phyloP scores from a whole-genome alignment of 1,284 basidiomycete genomes.

The Papiliotrema flavescens region DNA sequence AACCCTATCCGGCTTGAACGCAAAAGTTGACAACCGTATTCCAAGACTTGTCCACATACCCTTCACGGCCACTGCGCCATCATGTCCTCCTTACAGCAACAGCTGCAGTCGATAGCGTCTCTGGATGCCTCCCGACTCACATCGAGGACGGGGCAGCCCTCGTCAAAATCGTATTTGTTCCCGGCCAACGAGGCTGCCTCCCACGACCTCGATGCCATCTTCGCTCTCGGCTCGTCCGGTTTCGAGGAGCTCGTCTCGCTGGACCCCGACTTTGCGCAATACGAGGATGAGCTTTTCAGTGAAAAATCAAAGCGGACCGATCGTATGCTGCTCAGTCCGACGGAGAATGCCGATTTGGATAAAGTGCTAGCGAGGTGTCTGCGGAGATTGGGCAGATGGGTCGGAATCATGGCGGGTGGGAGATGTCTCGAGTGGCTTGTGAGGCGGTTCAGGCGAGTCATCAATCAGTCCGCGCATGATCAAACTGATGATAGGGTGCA shows the following conservation, averaged over 20 bases:
- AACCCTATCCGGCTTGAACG: not conserved
- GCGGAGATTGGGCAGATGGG: constrained; percentile 68
- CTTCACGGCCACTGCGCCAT: not conserved
- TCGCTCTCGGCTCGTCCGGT: constrained; percentile 77
- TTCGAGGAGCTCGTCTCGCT: constrained; percentile 65
- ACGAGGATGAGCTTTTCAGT: constrained; percentile 74
- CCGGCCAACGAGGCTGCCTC: constrained; percentile 70
- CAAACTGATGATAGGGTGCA: constrained; percentile 62
- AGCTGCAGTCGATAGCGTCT: constrained; percentile 76
- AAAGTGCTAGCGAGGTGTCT: constrained; percentile 56
- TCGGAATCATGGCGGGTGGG: constrained; percentile 75
- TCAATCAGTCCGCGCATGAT: not conserved
- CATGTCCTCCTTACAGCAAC: constrained; percentile 78
- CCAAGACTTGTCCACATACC: not conserved
- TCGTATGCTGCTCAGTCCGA: constrained; percentile 69
- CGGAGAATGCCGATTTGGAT: constrained; percentile 62
- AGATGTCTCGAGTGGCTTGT: constrained; percentile 97
- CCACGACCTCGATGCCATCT: constrained; percentile 82
- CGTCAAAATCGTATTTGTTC: constrained; percentile 79
- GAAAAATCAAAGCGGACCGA: constrained; percentile 73
- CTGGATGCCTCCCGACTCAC: constrained; percentile 72
- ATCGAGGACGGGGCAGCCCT: constrained; percentile 52
- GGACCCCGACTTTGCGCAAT: constrained; percentile 53
- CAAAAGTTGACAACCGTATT: not conserved
- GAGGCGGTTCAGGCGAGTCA: constrained; percentile 74